Conservation (phyloP, 352 stramenopile genomes). For the Globisporangium nagaii region DNA sequence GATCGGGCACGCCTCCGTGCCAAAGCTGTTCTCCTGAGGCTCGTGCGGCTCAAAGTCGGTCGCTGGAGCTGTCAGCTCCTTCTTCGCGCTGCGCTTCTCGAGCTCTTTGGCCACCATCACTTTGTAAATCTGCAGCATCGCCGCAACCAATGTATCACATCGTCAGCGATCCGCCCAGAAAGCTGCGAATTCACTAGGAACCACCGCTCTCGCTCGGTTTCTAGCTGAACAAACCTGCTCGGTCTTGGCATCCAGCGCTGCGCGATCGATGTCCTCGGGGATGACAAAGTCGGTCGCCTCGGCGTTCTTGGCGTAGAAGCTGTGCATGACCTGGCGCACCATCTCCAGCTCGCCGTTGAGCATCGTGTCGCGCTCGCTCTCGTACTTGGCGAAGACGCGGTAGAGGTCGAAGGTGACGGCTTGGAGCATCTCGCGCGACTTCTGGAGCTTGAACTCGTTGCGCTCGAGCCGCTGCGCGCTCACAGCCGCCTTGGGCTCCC, state of each 20-base stretch:
- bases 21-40: not conserved
- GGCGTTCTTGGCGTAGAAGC: slow-evolving; percentile 70
- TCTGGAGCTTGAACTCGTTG: slow-evolving; percentile 51
- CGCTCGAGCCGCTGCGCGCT: slow-evolving; percentile 36
- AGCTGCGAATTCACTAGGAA: no score
- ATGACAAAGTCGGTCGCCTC: slow-evolving; percentile 66
- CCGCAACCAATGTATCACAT: not conserved
- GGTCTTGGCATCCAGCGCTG: slow-evolving; percentile 33
- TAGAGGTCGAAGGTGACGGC: slow-evolving; percentile 62
- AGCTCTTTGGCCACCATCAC: slow-evolving; percentile 51
- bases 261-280: slow-evolving; percentile 45
- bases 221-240: slow-evolving; percentile 36
- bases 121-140: slow-evolving; percentile 33
- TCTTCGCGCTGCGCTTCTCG: slow-evolving; percentile 28
- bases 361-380: slow-evolving; percentile 71
- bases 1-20: not conserved
- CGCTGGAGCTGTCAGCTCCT: slow-evolving; percentile 14
- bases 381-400: slow-evolving; percentile 72
- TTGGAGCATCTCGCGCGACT: slow-evolving; percentile 36
- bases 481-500: slow-evolving; percentile 10
- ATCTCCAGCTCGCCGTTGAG: slow-evolving; percentile 74
- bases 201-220: no score
- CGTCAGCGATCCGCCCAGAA: no score
- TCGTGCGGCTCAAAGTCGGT: slow-evolving; percentile 3
- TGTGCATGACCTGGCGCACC: slow-evolving; percentile 77